Base-by-base conservation (phyloP, 768 basidiomycete species). In the Lentinula raphanica region DNA sequence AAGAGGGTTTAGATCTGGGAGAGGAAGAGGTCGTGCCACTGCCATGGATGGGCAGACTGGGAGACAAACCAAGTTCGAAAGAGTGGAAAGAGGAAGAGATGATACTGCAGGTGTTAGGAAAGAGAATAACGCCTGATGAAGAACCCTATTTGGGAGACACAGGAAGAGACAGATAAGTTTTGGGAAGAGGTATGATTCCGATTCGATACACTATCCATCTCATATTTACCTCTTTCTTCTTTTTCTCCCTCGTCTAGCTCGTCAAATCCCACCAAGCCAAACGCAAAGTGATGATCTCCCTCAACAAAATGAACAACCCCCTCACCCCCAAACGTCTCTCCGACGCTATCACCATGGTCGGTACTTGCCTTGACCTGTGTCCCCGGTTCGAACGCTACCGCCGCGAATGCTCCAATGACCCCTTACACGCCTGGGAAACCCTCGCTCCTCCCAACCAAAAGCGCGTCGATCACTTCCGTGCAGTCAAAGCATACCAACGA, bases 401-500 rank as follows among this genome's bases (percentile, higher is more conserved):
- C 62, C 81, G 96, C 38, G 93, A 98, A 69, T 81, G 87, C 60
- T 91, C 94, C n/a, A n/a, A n/a, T n/a, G n/a, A n/a, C n/a, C n/a
- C n/a, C n/a, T n/a, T n/a, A n/a, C n/a, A n/a, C n/a, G n/a, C n/a
- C n/a, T n/a, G n/a, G n/a, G n/a, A n/a, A n/a, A n/a, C n/a, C n/a
- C n/a, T n/a, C n/a, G n/a, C n/a, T n/a, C n/a, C n/a, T n/a, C n/a
- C n/a, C n/a, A n/a, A n/a, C n/a, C n/a, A n/a, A n/a, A n/a, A n/a
- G n/a, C n/a, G n/a, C n/a, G n/a, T n/a, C n/a, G n/a, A n/a, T 66
- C 93, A 93, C 62, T 76, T 77, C 39, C 86, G 87, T 51, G 95
- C 95, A 0, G 96, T 98, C 45, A 97, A 98, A 68, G 89, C 88
- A 68, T 99, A 94, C 70, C 92, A 96, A 69, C 89, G 96, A 19